Conservation (phyloP, 352 stramenopile species). For the Pythium phragmitis region DNA sequence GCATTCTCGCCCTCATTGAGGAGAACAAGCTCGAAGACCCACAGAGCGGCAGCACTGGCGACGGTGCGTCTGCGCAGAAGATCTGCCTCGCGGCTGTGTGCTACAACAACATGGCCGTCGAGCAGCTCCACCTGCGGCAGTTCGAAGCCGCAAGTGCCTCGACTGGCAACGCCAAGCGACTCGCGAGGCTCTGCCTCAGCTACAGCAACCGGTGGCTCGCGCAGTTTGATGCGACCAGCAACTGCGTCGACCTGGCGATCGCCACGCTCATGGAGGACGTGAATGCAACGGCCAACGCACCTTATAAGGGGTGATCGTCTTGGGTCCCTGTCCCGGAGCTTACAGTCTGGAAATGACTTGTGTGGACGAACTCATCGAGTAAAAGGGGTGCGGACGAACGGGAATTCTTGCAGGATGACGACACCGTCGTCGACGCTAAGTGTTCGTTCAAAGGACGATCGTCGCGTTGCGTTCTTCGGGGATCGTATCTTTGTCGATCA, state of each 20-base stretch:
- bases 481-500: too few relatives aligned
- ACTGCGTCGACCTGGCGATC: constrained; percentile 62
- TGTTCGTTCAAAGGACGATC: too few relatives aligned
- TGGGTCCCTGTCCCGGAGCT: neutral
- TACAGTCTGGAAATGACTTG: too few relatives aligned
- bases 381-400: too few relatives aligned
- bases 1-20: constrained; percentile 89
- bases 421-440: too few relatives aligned
- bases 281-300: constrained; percentile 28
- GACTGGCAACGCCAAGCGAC: constrained; percentile 83
- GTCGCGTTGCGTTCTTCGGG: too few relatives aligned
- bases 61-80: constrained; percentile 74
- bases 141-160: constrained; percentile 75
- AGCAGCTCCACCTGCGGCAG: constrained; percentile 85
- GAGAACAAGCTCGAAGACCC: constrained; percentile 79
- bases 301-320: constrained; percentile 7
- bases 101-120: constrained; percentile 93
- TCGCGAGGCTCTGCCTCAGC: constrained; percentile 89
- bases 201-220: constrained; percentile 91
- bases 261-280: constrained; percentile 69
- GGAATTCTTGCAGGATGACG: too few relatives aligned
- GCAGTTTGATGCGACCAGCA: constrained; percentile 88
- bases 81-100: constrained; percentile 87
- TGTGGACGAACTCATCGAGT: too few relatives aligned
- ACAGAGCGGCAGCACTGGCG: constrained; percentile 1